Conservation (phyloP, 1,139 yeast species). For the Schwanniomyces etchellsii region DNA sequence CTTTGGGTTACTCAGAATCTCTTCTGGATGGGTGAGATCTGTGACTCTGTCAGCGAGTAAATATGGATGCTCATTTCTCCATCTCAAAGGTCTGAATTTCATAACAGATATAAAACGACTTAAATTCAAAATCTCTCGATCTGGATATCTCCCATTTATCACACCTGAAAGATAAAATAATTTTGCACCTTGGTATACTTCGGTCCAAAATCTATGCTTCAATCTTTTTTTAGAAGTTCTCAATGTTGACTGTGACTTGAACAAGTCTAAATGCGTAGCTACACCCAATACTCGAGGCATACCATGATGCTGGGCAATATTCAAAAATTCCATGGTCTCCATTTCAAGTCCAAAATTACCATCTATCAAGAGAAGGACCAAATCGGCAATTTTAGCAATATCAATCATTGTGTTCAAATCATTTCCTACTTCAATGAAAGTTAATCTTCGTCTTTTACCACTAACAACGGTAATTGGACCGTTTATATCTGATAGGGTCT, state of each 20-base stretch:
- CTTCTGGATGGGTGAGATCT: constrained; percentile 92
- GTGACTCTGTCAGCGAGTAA: constrained; percentile 85
- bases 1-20: constrained; percentile 71
- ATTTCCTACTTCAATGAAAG: constrained; percentile 88
- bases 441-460: constrained; percentile 88
- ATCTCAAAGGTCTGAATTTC: constrained; percentile 96
- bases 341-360: constrained; percentile 98
- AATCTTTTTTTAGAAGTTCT: constrained; percentile 88
- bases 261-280: constrained; percentile 91
- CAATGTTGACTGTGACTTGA: constrained; percentile 83
- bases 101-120: constrained; percentile 92
- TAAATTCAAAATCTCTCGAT: constrained; percentile 86
- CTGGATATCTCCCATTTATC: constrained; percentile 95
- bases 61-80: constrained; percentile 99
- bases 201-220: constrained; percentile 97
- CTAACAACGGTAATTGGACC: constrained; percentile 98
- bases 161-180: constrained; percentile 93
- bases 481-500: constrained; percentile 75
- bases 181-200: constrained; percentile 97
- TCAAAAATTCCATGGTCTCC: constrained; percentile 99
- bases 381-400: constrained; percentile 91
- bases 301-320: constrained; percentile 96
- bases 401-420: constrained; percentile 96
- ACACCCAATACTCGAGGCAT: constrained; percentile 97
- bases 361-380: constrained; percentile 83